These are phyloP conservation scores for Tephrocybe sp. DNA, from an alignment of 768 basidiomycete species.

Conservation along the genomic window DNA sequence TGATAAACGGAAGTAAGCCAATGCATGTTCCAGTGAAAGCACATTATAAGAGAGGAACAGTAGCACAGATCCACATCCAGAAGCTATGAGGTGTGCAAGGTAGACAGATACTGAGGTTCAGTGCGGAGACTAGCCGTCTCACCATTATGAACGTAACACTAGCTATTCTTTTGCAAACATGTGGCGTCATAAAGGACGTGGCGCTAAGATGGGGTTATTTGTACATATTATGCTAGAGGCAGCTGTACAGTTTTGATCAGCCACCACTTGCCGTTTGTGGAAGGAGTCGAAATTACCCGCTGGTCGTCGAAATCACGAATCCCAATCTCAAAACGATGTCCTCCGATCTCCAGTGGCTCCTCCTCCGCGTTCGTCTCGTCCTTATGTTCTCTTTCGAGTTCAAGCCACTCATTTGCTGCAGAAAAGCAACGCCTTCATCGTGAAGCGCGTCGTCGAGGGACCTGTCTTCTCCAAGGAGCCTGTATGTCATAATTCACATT, in stretches of 20 bases:
- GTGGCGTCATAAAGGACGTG: neutral
- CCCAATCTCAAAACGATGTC: slow-evolving; percentile 51
- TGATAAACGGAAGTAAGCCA: too few relatives aligned
- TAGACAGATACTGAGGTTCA: too few relatives aligned
- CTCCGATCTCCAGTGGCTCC: slow-evolving; percentile 90
- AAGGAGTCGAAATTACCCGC: slow-evolving; percentile 16
- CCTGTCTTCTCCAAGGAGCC: slow-evolving; percentile 84
- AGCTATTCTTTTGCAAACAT: neutral
- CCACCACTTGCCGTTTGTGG: slow-evolving; percentile 27
- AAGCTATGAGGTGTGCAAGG: too few relatives aligned
- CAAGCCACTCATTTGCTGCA: slow-evolving; percentile 26
- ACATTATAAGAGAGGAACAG: too few relatives aligned
- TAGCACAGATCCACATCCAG: too few relatives aligned
- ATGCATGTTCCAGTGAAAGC: too few relatives aligned
- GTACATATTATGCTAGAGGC: slow-evolving; percentile 23
- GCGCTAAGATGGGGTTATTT: slow-evolving; percentile 21
- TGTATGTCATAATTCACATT: slow-evolving; percentile 37
- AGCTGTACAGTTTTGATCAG: slow-evolving; percentile 40
- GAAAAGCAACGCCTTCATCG: slow-evolving; percentile 84
- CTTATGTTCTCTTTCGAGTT: neutral
- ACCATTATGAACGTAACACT: too few relatives aligned
- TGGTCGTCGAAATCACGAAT: slow-evolving; percentile 24
- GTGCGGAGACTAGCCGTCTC: too few relatives aligned
- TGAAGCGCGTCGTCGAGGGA: slow-evolving; percentile 72
- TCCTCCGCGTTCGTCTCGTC: slow-evolving; percentile 66